Evolutionary conservation across 148 eudicot genomes (phyloP), one percentile per base, ranked within the genome.

Genomic region (Vaccinium darrowii): DNA sequence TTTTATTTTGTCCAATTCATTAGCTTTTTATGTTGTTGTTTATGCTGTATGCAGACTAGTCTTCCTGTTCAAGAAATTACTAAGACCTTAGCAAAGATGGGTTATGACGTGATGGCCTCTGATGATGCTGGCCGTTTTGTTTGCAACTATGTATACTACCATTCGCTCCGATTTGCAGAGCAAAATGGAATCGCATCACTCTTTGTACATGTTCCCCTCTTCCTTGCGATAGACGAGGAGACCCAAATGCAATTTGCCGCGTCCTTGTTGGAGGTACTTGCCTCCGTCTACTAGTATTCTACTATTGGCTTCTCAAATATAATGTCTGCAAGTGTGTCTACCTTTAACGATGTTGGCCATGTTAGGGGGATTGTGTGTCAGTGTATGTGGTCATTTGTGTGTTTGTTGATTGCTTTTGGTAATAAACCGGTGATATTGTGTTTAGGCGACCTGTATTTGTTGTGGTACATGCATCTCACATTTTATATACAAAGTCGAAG

Each of bases 81-180:
- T 16, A 85, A 85, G 76, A 84, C 91, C 54, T 89, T 97, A 88
- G 91, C 92, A 51, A 91, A 88, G 81, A 89, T 91, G 91, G 95
- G 96, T 23, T 95, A 88, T 76, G 95, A 91, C 50, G 98, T 97
- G 85, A 89, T 88, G 90, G 92, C 91, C 39, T 97, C 99, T 7
- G 93, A 94, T n/a, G 98, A 97, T 88, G 99, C 99, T 27, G 99
- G 98, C 14, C 91, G 99, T 7, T 97, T 97, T 82, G 99, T 97
- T 18, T 97, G 99, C 90, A 97, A 97, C 88, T 97, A 97, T 58
- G 96, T 97, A 12, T 97, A 97, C 90, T 97, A 97, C 81, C 99
- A 95, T 86, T 97, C 99, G 13, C 92, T 97, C 85, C 91, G 92
- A 75, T 97, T 97, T 25, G 95, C 99, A 0, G 98, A 95, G 90